These are phyloP conservation scores for Allomyces javanicus DNA, from an alignment of 192 early-diverging fungal genomes.

Conservation along the genomic window DNA sequence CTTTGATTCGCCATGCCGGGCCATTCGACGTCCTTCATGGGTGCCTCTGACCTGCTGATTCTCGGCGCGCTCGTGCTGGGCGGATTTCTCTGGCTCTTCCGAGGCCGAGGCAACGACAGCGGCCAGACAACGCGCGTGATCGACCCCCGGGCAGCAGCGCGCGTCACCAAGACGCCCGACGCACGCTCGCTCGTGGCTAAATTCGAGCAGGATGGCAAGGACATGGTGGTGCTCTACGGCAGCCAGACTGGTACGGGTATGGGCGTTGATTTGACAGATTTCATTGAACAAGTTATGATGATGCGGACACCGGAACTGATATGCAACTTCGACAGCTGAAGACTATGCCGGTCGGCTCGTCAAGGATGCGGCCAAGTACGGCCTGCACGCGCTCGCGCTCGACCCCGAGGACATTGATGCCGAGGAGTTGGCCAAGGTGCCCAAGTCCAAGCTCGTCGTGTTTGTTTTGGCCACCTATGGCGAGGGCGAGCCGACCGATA, in stretches of 20 bases:
- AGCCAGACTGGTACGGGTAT: slow-evolving; percentile 82
- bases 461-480: slow-evolving; percentile 95
- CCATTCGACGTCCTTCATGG: too few relatives aligned
- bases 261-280: not conserved
- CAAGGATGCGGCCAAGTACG: slow-evolving; percentile 58
- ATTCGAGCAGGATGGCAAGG: slow-evolving; percentile 24
- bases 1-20: too few relatives aligned
- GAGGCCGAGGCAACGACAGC: too few relatives aligned
- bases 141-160: too few relatives aligned
- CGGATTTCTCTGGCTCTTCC: too few relatives aligned
- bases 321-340: slow-evolving; percentile 35
- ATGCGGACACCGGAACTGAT: too few relatives aligned
- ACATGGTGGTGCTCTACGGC: slow-evolving; percentile 80
- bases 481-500: slow-evolving; percentile 96
- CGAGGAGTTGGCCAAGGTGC: slow-evolving; percentile 51
- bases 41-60: too few relatives aligned
- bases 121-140: too few relatives aligned
- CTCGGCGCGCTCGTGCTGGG: too few relatives aligned
- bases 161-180: not conserved
- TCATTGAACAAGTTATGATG: not conserved
- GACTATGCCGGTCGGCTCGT: slow-evolving; percentile 83
- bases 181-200: not conserved
- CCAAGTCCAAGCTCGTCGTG: slow-evolving; percentile 39
- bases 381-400: slow-evolving; percentile 52
- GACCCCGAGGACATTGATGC: slow-evolving; percentile 89